These are phyloP conservation scores for Fusarium metavorans DNA, from an alignment of 2,329 filamentous ascomycete genomes.

Conservation along the genomic window DNA sequence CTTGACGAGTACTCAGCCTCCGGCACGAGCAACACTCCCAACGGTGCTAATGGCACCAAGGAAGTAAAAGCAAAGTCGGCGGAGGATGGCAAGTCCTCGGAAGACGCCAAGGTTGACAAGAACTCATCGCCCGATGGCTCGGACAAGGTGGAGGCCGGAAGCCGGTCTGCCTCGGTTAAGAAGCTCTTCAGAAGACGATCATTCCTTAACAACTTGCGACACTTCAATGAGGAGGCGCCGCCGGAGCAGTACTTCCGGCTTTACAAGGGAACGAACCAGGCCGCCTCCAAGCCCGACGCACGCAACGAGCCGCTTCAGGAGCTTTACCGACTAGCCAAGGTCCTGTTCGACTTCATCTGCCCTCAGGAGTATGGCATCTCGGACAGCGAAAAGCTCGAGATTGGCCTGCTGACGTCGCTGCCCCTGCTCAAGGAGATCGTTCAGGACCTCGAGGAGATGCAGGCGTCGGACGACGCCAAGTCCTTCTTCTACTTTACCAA, in stretches of 20 bases:
- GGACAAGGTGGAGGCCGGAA: conserved; percentile 56
- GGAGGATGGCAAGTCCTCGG: conserved; percentile 54
- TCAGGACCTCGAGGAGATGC: conserved; percentile 95
- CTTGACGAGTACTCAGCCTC: conserved; percentile 72
- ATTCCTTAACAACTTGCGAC: conserved; percentile 66
- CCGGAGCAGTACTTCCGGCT: conserved; percentile 89
- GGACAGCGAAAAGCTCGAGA: conserved; percentile 97
- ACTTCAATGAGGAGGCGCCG: conserved; percentile 66
- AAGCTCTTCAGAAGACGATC: conserved; percentile 71
- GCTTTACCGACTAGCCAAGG: conserved; percentile 92
- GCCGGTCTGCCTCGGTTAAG: conserved; percentile 51
- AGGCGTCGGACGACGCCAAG: conserved; percentile 93
- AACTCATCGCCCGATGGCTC: conserved; percentile 49
- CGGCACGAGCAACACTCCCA: conserved; percentile 46
- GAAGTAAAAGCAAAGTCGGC: conserved; percentile 57
- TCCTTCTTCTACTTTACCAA: conserved; percentile 99
- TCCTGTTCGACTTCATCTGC: conserved; percentile 97
- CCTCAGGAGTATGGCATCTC: conserved; percentile 98
- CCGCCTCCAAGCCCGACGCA: conserved; percentile 79
- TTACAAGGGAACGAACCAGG: conserved; percentile 80
- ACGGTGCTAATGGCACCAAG: conserved; percentile 49
- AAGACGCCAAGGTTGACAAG: conserved; percentile 52
- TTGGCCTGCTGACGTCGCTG: conserved; percentile 92
- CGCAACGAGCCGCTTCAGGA: conserved; percentile 90
- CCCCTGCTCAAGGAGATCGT: conserved; percentile 97